A percentile compares a stretch with the other conserved stretches of the same genome.
phyloP scores from a whole-genome alignment of 2,329 filamentous ascomycete genomes.

The Fusarium transvaalense region DNA sequence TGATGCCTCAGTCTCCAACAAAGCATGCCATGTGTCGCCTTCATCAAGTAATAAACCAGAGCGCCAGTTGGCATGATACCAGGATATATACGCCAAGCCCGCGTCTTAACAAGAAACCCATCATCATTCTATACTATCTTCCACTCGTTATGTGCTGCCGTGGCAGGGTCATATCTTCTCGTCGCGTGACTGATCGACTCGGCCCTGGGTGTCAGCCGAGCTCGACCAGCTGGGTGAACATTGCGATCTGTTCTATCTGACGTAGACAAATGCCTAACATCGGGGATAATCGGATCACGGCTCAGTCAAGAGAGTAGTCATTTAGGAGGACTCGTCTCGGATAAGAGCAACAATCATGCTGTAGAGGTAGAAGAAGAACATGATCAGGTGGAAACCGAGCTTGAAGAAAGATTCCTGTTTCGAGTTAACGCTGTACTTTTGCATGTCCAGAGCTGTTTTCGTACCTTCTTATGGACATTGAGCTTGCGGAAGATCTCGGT shows the following conservation, averaged over 20 bases:
- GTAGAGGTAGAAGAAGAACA: slow-evolving; percentile 99
- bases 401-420: slow-evolving; percentile 96
- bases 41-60: slow-evolving; percentile 51
- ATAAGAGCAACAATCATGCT: slow-evolving; percentile 98
- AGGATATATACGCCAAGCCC: slow-evolving; percentile 50
- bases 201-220: slow-evolving; percentile 35
- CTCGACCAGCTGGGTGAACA: slow-evolving; percentile 25
- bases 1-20: slow-evolving; percentile 41
- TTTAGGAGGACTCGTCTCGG: slow-evolving; percentile 89
- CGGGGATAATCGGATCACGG: slow-evolving; percentile 25
- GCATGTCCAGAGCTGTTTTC: slow-evolving; percentile 1
- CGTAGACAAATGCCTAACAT: slow-evolving; percentile 21
- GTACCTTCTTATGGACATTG: slow-evolving; percentile 98
- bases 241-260: slow-evolving; percentile 26
- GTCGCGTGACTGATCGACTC: slow-evolving; percentile 40
- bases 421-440: slow-evolving; percentile 40
- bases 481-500: slow-evolving; percentile 99
- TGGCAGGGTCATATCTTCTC: slow-evolving; percentile 42
- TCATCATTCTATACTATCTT: slow-evolving; percentile 48
- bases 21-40: slow-evolving; percentile 39
- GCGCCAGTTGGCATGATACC: slow-evolving; percentile 51
- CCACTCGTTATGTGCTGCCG: slow-evolving; percentile 47
- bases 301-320: slow-evolving; percentile 29
- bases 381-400: slow-evolving; percentile 96
- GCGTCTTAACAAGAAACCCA: slow-evolving; percentile 43